Base-by-base conservation (phyloP, 1,139 yeast species). In the Lodderomyces orthopsilosis region DNA sequence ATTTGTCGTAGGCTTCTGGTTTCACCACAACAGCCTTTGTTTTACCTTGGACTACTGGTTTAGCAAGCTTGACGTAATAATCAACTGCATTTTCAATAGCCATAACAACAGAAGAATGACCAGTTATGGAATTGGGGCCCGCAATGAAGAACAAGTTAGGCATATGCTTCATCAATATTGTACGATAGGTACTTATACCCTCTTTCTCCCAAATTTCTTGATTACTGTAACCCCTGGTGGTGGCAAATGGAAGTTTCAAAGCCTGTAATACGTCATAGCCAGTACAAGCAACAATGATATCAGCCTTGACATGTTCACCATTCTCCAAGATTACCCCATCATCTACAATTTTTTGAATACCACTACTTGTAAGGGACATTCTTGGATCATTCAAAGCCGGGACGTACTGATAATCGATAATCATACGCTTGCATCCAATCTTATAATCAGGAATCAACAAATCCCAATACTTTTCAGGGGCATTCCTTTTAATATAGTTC, bases 101-200 rank as follows among this genome's bases (percentile, higher is more conserved):
- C 51, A 67, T 56, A 4, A 70, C 68, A 41, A 69, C 75, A 1
- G 75, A 69, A 0, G 74, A 60, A 48, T 72, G 76, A 6, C 77
- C 77, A 10, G 75, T 68, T 14, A 72, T 70, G 2, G 72, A 58
- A 46, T 72, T 72, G 22, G 77, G 75, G 2, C 77, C 77, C 3
- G 62, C 71, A 48, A 71, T 58, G 9, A 63, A 23, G 47, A 69
- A 68, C 9, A 62, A 47, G 45, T 71, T 71, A 14, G 77, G 77
- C 40, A 63, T 57, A 32, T 69, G 58, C 40, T 63, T 64, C 10
- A 62, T 55, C 50, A 70, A 50, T 10, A 58, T 26, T 0, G 77
- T 70, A 42, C 67, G 61, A 51, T 70, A 70, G 7, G 76, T 75
- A 40, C 63, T 47, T 4, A 61, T 54, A 4, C 74, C 71, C 23